phyloP scores from a whole-genome alignment of 495 filamentous ascomycete species.

The Saxispiralis lemnorum region DNA sequence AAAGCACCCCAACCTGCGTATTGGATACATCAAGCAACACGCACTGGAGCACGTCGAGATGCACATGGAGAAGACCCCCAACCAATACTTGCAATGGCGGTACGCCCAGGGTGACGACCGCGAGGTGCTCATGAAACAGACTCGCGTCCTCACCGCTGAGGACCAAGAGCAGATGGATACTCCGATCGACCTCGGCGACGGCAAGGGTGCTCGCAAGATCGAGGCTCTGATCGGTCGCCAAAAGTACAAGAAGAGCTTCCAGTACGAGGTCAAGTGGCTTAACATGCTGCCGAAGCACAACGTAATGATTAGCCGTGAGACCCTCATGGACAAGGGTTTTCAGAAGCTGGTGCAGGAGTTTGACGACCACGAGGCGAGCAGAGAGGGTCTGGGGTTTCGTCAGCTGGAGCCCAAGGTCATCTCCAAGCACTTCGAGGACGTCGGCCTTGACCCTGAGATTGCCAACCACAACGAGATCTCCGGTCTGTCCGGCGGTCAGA shows the following conservation, averaged over 20 bases:
- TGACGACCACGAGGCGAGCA: conserved; percentile 92
- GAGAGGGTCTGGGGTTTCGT: conserved; percentile 91
- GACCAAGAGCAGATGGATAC: conserved; percentile 86
- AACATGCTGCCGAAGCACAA: conserved; percentile 81
- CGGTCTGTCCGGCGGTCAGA: conserved; percentile 93
- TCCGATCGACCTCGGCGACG: conserved; percentile 64
- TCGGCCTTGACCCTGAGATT: conserved; percentile 91
- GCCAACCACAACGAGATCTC: conserved; percentile 98
- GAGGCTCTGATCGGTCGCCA: conserved; percentile 87
- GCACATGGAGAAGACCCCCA: conserved; percentile 98
- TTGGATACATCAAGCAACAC: conserved; percentile 99
- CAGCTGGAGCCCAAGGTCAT: conserved; percentile 82
- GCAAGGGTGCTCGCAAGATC: conserved; percentile 57
- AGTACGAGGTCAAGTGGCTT: conserved; percentile 96
- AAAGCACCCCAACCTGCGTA: conserved; percentile 96
- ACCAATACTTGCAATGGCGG: conserved; percentile 97
- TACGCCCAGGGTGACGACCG: conserved; percentile 94
- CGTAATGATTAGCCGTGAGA: conserved; percentile 82
- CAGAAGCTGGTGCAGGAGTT: conserved; percentile 91
- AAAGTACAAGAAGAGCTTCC: conserved; percentile 98
- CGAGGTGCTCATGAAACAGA: conserved; percentile 94
- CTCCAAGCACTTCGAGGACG: conserved; percentile 92
- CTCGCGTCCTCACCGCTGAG: conserved; percentile 66
- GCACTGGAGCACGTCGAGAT: conserved; percentile 98
- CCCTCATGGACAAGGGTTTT: conserved; percentile 67